phyloP scores from a whole-genome alignment of 345 rosid species.

The Ailanthus altissimus region DNA sequence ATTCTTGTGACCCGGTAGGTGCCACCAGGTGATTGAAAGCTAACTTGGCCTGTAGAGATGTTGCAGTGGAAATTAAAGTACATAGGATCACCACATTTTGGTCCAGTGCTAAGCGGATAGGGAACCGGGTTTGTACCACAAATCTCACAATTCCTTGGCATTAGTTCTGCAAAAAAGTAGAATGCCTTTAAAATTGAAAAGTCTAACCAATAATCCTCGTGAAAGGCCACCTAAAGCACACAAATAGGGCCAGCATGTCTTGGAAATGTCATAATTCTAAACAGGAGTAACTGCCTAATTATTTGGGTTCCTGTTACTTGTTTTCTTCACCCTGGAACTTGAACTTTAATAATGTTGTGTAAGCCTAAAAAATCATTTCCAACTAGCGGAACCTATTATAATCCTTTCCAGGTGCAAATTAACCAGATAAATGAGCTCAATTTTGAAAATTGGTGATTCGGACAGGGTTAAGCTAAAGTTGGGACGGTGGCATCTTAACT shows the following conservation, averaged over 20 bases:
- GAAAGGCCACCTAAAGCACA: neutral
- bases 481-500: neutral
- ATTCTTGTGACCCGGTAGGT: slow-evolving; percentile 44
- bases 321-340: neutral
- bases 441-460: neutral
- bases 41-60: slow-evolving; percentile 42
- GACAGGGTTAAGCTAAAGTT: neutral
- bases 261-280: neutral
- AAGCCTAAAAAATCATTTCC: neutral
- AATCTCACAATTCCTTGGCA: slow-evolving; percentile 39
- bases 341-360: neutral
- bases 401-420: neutral
- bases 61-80: slow-evolving; percentile 56
- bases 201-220: neutral
- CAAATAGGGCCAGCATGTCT: neutral
- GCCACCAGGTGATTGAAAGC: slow-evolving; percentile 35
- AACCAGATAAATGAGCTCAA: neutral
- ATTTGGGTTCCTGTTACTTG: neutral
- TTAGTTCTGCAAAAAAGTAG: slow-evolving; percentile 22
- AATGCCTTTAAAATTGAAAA: neutral
- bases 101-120: slow-evolving; percentile 63
- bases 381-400: neutral
- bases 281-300: neutral
- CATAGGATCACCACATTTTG: slow-evolving; percentile 59
- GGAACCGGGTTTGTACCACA: slow-evolving; percentile 58